phyloP scores from a whole-genome alignment of 2,329 filamentous ascomycete species.

The Mariannaea elegans region DNA sequence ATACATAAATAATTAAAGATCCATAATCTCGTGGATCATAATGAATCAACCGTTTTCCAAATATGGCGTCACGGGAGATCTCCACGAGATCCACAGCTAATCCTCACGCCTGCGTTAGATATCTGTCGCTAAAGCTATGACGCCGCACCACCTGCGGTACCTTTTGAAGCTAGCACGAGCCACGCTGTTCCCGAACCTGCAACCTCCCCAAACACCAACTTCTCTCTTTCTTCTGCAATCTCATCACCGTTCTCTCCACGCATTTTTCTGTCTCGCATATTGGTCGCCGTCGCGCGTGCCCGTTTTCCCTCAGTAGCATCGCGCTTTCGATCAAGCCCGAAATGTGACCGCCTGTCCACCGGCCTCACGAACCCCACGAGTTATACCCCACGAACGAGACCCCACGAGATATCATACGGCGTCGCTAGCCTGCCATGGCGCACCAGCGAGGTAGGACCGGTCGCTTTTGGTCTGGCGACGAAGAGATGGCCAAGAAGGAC shows the following conservation, averaged over 20 bases:
- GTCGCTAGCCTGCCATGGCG: constrained; percentile 45
- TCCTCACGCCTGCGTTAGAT: not conserved
- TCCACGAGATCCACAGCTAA: not conserved
- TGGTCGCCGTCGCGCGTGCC: constrained; percentile 4
- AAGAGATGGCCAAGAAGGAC: constrained; percentile 68
- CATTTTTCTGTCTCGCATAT: not conserved
- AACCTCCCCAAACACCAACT: not conserved
- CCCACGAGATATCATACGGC: not conserved
- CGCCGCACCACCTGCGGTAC: not conserved
- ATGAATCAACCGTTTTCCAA: not conserved
- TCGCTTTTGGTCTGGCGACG: constrained; percentile 59
- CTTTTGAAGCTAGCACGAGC: not conserved
- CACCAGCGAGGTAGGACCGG: constrained; percentile 43
- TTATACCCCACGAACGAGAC: constrained; percentile 6
- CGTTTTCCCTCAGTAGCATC: not conserved
- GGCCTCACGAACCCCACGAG: constrained; percentile 10
- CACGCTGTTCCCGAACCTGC: constrained; percentile 20
- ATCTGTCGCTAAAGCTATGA: not conserved
- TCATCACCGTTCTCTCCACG: not conserved
- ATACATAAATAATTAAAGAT: too few relatives aligned
- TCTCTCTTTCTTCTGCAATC: constrained; percentile 1
- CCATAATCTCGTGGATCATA: too few relatives aligned
- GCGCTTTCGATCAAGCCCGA: constrained; percentile 9
- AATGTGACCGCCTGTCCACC: constrained; percentile 18
- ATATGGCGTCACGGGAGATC: not conserved